Evolutionary conservation across 495 filamentous ascomycete genomes (phyloP), one percentile per base, ranked within the genome.

Genomic region (Amphirosellinia nigrospora): DNA sequence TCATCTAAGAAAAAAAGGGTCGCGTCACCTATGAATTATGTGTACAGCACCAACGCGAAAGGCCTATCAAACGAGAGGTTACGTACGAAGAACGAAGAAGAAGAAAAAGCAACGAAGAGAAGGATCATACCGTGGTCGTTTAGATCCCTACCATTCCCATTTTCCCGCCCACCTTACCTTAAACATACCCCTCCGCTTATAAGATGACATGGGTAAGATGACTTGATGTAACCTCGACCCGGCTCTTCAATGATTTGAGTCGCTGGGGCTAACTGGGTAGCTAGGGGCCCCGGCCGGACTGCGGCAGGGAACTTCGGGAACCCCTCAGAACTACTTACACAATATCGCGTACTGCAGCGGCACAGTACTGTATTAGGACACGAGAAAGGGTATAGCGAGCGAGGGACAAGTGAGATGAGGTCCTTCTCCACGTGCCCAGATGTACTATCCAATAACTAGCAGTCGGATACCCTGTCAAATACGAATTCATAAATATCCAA

Each of bases 211-310:
- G 28, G 34, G 19, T 62, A 45, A 69, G 67, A 69, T 69, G 67
- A 64, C 58, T 23, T 46, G 48, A 69, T 69, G 67, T 46, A 69
- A 69, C 67, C 68, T 41, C 48, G 19, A 63, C 59, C 68, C 59
- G n/a, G 43, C 19, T 64, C 59, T 32, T 60, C 39, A 39, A 8
- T 50, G 58, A 69, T 69, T 61, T 69, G 67, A 69, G 59, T 69
- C 67, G 66, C 45, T 53, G 67, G 59, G 58, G 67, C 46, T 56
- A 13, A 30, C 66, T n/a, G 66, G 66, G 66, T 67, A 67, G 50
- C 64, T 43, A 53, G 21, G 46, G 7, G 19, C 63, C 63, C 63
- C 38, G 15, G 64, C 21, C 50, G 34, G 48, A 41, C 32, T n/a
- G 34, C 43, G 26, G 50, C n/a, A 48, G 21, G 61, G 41, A 62